Percentiles rank a stretch among this genome's conserved stretches.
Conservation (phyloP, 1,284 basidiomycete genomes). For the Psilocybe mexicana region DNA sequence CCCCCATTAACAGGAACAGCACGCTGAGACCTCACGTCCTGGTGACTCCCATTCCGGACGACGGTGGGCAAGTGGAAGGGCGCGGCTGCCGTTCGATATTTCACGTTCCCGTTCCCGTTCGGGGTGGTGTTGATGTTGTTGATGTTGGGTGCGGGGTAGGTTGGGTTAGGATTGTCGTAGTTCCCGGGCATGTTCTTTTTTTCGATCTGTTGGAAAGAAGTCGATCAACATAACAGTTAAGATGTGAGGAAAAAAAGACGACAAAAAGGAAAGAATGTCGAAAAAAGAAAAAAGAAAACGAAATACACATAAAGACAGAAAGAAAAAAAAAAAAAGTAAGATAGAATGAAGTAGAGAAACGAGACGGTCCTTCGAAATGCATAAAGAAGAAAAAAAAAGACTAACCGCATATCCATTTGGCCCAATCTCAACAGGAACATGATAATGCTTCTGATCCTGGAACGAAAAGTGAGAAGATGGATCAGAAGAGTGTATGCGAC, state of each 20-base stretch:
- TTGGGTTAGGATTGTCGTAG: too few relatives aligned
- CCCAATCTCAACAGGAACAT: conserved; percentile 50
- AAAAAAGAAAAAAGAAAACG: background rate
- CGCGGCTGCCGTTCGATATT: background rate
- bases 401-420: conserved; percentile 71
- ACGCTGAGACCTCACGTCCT: conserved; percentile 1
- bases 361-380: background rate
- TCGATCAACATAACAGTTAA: too few relatives aligned
- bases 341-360: background rate
- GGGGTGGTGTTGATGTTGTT: too few relatives aligned
- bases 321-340: background rate
- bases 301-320: background rate
- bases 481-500: conserved; percentile 12
- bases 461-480: background rate
- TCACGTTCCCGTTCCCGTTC: background rate
- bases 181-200: background rate
- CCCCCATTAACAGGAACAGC: background rate
- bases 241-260: too few relatives aligned
- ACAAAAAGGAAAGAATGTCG: background rate
- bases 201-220: too few relatives aligned
- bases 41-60: background rate
- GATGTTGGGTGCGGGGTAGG: too few relatives aligned
- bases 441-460: background rate
- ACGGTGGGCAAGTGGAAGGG: background rate
- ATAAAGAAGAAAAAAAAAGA: background rate